Evolutionary conservation across 768 basidiomycete genomes (phyloP).

Genomic region (Crucibulum laeve): DNA sequence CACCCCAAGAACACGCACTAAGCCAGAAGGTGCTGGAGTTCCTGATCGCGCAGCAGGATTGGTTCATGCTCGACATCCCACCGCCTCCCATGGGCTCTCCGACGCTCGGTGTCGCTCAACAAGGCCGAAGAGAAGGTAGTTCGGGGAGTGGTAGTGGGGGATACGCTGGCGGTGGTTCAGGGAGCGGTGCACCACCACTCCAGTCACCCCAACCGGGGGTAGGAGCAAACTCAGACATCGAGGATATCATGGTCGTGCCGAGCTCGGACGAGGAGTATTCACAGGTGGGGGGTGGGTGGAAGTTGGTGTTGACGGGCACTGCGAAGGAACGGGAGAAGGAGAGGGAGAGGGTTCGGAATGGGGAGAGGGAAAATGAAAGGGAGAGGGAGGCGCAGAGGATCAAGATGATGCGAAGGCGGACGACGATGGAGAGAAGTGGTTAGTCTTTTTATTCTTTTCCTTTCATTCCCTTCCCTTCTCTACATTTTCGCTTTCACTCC

Average conservation of each 20-base stretch:
- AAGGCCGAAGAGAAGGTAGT: no score
- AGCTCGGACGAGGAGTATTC: constrained; percentile 42
- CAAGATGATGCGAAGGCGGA: constrained; percentile 50
- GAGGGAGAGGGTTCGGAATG: no score
- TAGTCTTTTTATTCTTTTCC: constrained; percentile 8
- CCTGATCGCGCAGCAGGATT: constrained; percentile 93
- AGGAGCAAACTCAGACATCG: no score
- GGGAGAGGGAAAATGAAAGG: constrained; percentile 18
- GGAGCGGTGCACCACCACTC: no score
- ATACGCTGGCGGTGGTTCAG: constrained; percentile 9
- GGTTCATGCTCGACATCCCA: constrained; percentile 88
- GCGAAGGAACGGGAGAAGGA: constrained; percentile 2
- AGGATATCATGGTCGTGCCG: constrained; percentile 39
- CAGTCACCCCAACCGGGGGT: no score
- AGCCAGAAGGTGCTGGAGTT: constrained; percentile 93
- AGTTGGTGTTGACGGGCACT: constrained; percentile 26
- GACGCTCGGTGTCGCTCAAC: no score
- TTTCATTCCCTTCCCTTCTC: neutral
- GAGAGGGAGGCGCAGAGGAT: constrained; percentile 26
- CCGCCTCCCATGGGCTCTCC: constrained; percentile 43
- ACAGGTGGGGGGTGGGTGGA: constrained; percentile 47
- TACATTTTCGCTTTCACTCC: constrained; percentile 1
- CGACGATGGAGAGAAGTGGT: constrained; percentile 47
- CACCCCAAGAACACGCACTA: constrained; percentile 79
- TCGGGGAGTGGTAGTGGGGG: no score